Evolutionary conservation across 2,329 filamentous ascomycete species (phyloP).

Genomic region (Hawksworthiomyces lignivorus): DNA sequence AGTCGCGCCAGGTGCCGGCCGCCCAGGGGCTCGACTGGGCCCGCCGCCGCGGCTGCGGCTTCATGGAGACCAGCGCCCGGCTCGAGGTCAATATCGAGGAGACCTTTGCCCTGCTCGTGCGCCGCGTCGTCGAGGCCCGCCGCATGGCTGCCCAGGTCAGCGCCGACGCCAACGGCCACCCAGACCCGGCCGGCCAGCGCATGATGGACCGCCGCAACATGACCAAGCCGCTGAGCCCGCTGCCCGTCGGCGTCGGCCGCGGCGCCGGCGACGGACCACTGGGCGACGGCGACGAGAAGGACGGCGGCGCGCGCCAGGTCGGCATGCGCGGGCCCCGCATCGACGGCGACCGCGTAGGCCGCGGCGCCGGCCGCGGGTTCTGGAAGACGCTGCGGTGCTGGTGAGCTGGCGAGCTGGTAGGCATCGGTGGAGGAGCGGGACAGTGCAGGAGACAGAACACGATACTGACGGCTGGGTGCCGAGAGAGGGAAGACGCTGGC

Average conservation of each 20-base stretch:
- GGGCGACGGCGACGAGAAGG: conserved; percentile 7
- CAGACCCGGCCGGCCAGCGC: conserved; percentile 28
- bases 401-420: conserved; percentile 26
- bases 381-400: conserved; percentile 51
- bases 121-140: conserved; percentile 53
- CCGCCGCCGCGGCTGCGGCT: conserved; percentile 62
- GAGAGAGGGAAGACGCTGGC: too few relatives aligned
- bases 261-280: conserved; percentile 11
- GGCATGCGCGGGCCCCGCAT: conserved; percentile 37
- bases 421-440: background rate
- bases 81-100: conserved; percentile 86
- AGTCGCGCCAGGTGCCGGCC: conserved; percentile 60
- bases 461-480: background rate
- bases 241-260: conserved; percentile 30
- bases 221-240: conserved; percentile 50
- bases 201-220: conserved; percentile 44
- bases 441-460: background rate
- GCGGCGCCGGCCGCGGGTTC: conserved; percentile 36
- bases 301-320: conserved; percentile 23
- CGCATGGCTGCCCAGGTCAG: conserved; percentile 39
- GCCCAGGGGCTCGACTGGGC: conserved; percentile 71
- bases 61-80: conserved; percentile 83
- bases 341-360: conserved; percentile 35
- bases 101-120: conserved; percentile 67
- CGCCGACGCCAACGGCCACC: conserved; percentile 21